A percentile compares a stretch with the other conserved stretches of the same genome.
phyloP scores from a whole-genome alignment of 1,139 yeast species.

The Diutina neorugosa region DNA sequence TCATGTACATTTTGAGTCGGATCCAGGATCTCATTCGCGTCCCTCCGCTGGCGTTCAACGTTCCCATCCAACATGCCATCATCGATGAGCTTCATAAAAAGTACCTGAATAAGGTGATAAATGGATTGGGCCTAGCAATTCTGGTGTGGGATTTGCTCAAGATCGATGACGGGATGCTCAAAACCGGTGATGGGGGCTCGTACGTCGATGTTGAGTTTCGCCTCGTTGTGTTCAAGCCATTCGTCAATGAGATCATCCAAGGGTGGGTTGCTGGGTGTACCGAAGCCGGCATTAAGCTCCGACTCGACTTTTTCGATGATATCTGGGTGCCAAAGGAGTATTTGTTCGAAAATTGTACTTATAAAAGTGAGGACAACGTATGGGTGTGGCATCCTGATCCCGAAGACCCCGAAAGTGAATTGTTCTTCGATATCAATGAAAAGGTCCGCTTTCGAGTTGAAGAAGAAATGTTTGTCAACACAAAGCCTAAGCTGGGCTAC shows the following conservation, averaged over 20 bases:
- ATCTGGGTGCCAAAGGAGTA: constrained; percentile 75
- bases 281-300: constrained; percentile 73
- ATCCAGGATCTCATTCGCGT: constrained; percentile 76
- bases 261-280: constrained; percentile 92
- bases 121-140: constrained; percentile 73
- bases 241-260: constrained; percentile 83
- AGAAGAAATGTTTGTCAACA: constrained; percentile 73
- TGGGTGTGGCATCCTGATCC: constrained; percentile 88
- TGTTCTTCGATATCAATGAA: constrained; percentile 82
- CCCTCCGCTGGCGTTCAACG: constrained; percentile 74
- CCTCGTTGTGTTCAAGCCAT: constrained; percentile 79
- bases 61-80: constrained; percentile 59
- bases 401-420: constrained; percentile 59
- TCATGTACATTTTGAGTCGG: constrained; percentile 76
- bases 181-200: constrained; percentile 94
- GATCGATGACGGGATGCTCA: constrained; percentile 76
- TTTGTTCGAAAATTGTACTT: constrained; percentile 70
- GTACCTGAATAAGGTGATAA: constrained; percentile 73
- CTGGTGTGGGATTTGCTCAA: constrained; percentile 73
- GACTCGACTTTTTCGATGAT: constrained; percentile 84
- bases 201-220: constrained; percentile 68
- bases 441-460: constrained; percentile 85
- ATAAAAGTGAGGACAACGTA: constrained; percentile 66
- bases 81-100: constrained; percentile 74
- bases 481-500: constrained; percentile 61